These are phyloP conservation scores for Dactylonectria estremocensis DNA, from an alignment of 2,329 filamentous ascomycete species.

Conservation along the genomic window DNA sequence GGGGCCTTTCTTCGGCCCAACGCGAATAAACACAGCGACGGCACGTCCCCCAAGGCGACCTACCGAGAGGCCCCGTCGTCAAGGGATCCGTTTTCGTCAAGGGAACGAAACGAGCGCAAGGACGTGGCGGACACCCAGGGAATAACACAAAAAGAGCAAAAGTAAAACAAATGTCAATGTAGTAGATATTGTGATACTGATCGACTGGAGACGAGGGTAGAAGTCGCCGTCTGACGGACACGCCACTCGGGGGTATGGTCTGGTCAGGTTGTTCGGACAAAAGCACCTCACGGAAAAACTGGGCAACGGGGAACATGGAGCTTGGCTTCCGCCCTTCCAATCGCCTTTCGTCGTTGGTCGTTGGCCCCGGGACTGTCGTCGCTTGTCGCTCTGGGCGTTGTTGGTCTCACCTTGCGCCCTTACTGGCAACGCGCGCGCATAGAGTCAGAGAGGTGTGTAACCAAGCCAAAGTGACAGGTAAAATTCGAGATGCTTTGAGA, in stretches of 20 bases:
- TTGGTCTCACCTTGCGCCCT: neutral
- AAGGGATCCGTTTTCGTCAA: neutral
- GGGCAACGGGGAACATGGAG: constrained; percentile 24
- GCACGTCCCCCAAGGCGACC: constrained; percentile 23
- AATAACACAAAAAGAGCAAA: neutral
- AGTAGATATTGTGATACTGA: neutral
- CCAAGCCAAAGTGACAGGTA: neutral
- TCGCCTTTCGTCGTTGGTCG: constrained; percentile 18
- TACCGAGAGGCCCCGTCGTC: constrained; percentile 6
- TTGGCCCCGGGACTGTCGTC: neutral
- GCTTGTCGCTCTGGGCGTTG: neutral
- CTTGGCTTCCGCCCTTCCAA: constrained; percentile 27
- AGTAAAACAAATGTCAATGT: neutral
- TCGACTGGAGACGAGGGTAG: constrained; percentile 1
- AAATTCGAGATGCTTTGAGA: neutral
- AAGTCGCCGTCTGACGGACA: constrained; percentile 34
- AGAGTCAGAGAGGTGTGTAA: neutral
- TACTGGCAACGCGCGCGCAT: neutral
- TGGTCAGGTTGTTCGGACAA: constrained; percentile 40
- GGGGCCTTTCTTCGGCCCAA: constrained; percentile 19
- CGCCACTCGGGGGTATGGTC: constrained; percentile 38
- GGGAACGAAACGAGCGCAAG: constrained; percentile 11
- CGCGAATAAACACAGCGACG: constrained; percentile 6
- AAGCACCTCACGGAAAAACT: constrained; percentile 46
- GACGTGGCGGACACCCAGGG: constrained; percentile 5